These are phyloP conservation scores for Batkoa obscura DNA, from an alignment of 371 early-diverging fungal species.

Conservation along the genomic window DNA sequence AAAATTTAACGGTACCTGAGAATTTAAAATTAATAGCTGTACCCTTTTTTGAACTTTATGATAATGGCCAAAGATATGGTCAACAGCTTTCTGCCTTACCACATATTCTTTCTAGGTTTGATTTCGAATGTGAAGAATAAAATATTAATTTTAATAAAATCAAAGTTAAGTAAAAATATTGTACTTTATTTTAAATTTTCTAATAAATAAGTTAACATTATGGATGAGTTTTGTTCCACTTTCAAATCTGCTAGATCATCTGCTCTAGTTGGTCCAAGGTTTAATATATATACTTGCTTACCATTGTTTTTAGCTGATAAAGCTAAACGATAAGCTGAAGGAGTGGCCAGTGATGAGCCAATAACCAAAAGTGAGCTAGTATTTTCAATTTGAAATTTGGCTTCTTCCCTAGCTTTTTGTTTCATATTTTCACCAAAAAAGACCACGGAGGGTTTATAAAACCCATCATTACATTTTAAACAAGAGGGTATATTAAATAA, in stretches of 20 bases:
- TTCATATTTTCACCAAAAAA: conserved; percentile 82
- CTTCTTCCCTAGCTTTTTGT: conserved; percentile 17
- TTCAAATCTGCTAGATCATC: too few species aligned
- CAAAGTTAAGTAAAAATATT: too few species aligned
- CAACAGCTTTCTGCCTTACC: conserved; percentile 52
- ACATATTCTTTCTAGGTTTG: conserved; percentile 36
- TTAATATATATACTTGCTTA: too few species aligned
- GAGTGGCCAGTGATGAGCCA: conserved; percentile 66
- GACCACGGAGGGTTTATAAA: conserved; percentile 55
- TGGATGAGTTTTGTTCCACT: too few species aligned
- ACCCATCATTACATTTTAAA: conserved; percentile 22
- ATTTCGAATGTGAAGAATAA: conserved; percentile 21
- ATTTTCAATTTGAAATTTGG: conserved; percentile 30
- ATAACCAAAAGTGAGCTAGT: conserved; percentile 44
- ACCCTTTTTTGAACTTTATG: conserved; percentile 64
- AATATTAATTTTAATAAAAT: neutral
- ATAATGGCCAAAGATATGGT: conserved; percentile 53
- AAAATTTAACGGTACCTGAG: conserved; percentile 50
- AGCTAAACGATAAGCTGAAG: conserved; percentile 58
- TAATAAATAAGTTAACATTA: too few species aligned
- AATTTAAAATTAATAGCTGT: conserved; percentile 65
- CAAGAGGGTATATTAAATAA: conserved; percentile 58
- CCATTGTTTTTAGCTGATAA: neutral
- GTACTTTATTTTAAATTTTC: too few species aligned
- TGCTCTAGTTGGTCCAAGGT: too few species aligned